Conservation (phyloP, 2,329 filamentous ascomycete genomes). For the Dactylella cylindrospora region DNA sequence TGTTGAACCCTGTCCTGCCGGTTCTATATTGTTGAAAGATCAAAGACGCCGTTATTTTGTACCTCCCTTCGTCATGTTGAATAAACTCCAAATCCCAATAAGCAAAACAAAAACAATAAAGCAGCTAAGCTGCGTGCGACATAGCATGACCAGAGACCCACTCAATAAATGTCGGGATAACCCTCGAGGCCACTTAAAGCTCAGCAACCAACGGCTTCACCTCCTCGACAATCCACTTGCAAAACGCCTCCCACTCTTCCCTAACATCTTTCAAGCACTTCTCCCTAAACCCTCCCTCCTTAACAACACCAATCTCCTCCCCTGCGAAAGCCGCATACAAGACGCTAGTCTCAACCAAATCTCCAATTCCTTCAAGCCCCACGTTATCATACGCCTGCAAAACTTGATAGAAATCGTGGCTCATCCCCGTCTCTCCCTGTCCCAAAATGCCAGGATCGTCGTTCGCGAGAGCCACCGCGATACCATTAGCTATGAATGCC, state of each 20-base stretch:
- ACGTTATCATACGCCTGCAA: constrained; percentile 90
- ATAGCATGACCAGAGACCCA: no score
- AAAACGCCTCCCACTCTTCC: constrained; percentile 83
- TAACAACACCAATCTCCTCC: constrained; percentile 72
- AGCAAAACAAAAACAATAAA: neutral
- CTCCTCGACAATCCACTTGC: constrained; percentile 67
- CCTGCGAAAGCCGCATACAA: constrained; percentile 89
- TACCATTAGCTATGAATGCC: constrained; percentile 78
- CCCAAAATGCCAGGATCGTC: constrained; percentile 89
- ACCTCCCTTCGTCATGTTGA: constrained; percentile 26
- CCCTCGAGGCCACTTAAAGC: constrained; percentile 13
- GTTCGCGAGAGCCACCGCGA: constrained; percentile 80
- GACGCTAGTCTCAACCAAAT: constrained; percentile 88
- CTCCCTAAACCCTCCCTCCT: constrained; percentile 72
- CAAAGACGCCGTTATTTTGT: constrained; percentile 15
- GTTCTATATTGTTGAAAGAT: constrained; percentile 22
- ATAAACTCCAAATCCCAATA: constrained; percentile 16
- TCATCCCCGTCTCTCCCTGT: constrained; percentile 77
- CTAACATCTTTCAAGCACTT: constrained; percentile 75
- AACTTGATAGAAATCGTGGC: constrained; percentile 92
- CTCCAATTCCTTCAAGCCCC: constrained; percentile 80
- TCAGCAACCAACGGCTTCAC: constrained; percentile 20
- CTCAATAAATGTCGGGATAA: no score
- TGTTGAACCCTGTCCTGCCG: constrained; percentile 13
- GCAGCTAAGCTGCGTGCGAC: no score